A percentile compares a stretch with the other conserved stretches of the same genome.
phyloP scores from a whole-genome alignment of 441 rosid genomes.

The Aleurites moluccanus region DNA sequence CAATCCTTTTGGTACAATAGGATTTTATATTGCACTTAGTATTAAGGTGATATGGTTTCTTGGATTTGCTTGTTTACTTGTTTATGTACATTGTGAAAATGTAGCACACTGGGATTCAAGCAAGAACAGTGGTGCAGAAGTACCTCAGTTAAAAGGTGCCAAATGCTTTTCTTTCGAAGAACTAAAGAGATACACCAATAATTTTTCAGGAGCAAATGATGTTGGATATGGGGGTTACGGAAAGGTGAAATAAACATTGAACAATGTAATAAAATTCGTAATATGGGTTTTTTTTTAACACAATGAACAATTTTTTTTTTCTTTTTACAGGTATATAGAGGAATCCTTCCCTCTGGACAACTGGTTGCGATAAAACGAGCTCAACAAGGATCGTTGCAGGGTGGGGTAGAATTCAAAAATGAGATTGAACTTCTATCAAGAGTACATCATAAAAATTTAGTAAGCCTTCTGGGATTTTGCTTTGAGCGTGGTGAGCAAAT shows the following conservation, averaged over 20 bases:
- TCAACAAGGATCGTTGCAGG: conserved; percentile 82
- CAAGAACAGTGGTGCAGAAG: conserved; percentile 41
- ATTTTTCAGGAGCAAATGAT: conserved; percentile 59
- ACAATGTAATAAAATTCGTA: background rate
- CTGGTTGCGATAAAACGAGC: conserved; percentile 76
- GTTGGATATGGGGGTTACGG: conserved; percentile 89
- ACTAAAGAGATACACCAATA: conserved; percentile 56
- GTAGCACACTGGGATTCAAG: conserved; percentile 61
- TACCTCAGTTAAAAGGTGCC: conserved; percentile 73
- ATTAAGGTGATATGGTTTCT: background rate
- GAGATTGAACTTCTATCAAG: conserved; percentile 92
- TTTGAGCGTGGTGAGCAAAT: conserved; percentile 74
- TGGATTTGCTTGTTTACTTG: conserved; percentile 6
- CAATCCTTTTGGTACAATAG: conserved; percentile 64
- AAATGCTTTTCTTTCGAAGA: conserved; percentile 78
- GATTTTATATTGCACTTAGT: background rate
- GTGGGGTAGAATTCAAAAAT: conserved; percentile 83
- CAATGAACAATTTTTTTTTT: background rate
- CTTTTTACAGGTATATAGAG: conserved; percentile 66
- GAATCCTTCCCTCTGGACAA: conserved; percentile 56
- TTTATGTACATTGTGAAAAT: conserved; percentile 20
- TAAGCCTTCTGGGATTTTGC: conserved; percentile 70
- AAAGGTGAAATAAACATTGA: conserved; percentile 45
- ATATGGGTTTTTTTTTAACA: background rate
- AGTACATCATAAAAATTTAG: conserved; percentile 88